A percentile compares a stretch with the other conserved stretches of the same genome.
These are phyloP conservation scores for Eucalyptus lansdowneana DNA, from an alignment of 345 rosid genomes.

Conservation along the genomic window DNA sequence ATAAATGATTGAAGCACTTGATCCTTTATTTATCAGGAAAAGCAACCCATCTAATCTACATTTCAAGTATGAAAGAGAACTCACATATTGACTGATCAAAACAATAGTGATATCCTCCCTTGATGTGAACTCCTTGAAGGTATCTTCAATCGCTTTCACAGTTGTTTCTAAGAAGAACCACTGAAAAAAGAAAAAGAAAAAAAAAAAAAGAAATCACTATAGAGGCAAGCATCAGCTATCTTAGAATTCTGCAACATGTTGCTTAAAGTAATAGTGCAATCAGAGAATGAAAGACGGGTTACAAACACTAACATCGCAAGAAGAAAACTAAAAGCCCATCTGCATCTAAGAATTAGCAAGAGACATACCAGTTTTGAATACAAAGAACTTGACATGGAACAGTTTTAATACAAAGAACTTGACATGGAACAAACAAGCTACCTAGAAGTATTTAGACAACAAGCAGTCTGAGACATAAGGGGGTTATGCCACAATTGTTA, in stretches of 20 bases:
- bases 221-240: not conserved
- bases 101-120: conserved; percentile 73
- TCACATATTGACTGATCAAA: conserved; percentile 76
- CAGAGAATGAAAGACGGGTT: not conserved
- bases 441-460: not conserved
- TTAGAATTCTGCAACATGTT: not conserved
- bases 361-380: not conserved
- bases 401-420: not conserved
- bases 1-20: not conserved
- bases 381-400: too few species aligned
- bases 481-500: not conserved
- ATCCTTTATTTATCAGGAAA: not conserved
- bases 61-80: conserved; percentile 7
- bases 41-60: not conserved
- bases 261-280: not conserved
- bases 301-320: not conserved
- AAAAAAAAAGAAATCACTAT: not conserved
- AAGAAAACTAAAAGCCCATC: not conserved
- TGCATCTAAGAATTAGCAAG: not conserved
- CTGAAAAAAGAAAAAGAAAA: not conserved
- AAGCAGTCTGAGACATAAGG: not conserved
- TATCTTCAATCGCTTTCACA: conserved; percentile 69
- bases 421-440: not conserved
- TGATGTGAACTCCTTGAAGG: conserved; percentile 74
- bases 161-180: conserved; percentile 46